These are phyloP conservation scores for Sclerotinia sclerotiorum DNA, from an alignment of 2,329 filamentous ascomycete species.

Conservation along the genomic window DNA sequence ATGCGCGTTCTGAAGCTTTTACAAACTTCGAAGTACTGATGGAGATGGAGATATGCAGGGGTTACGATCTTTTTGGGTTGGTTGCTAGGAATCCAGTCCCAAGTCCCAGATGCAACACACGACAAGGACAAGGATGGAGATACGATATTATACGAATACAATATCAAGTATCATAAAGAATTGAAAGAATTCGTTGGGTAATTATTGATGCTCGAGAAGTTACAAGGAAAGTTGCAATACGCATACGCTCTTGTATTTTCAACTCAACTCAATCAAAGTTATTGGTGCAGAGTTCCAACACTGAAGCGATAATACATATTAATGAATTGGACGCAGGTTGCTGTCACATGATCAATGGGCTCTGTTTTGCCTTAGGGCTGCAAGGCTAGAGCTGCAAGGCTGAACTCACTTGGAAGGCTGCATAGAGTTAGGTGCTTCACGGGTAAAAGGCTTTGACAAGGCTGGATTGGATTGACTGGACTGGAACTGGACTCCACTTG, in stretches of 20 bases:
- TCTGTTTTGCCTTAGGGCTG: too few relatives aligned
- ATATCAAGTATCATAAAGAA: conserved; percentile 5
- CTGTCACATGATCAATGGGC: background rate
- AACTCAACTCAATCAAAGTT: background rate
- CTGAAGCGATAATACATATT: background rate
- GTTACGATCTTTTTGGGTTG: conserved; percentile 15
- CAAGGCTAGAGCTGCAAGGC: too few relatives aligned
- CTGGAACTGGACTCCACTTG: background rate
- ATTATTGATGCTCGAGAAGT: background rate
- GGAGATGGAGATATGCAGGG: conserved; percentile 19
- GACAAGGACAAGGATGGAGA: conserved; percentile 18
- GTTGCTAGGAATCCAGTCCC: conserved; percentile 4
- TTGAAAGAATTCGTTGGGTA: background rate
- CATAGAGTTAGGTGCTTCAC: too few relatives aligned
- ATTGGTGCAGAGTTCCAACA: background rate
- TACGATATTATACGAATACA: background rate
- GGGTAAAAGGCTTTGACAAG: background rate
- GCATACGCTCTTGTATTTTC: conserved; percentile 3
- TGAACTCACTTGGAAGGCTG: too few relatives aligned
- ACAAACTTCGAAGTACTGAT: conserved; percentile 22
- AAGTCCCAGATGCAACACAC: background rate
- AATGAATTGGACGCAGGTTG: background rate
- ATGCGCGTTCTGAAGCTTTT: conserved; percentile 23
- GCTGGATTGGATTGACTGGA: background rate
- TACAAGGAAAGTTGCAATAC: background rate